Percentiles rank a stretch among this genome's conserved stretches.
Conservation (phyloP, 2,329 filamentous ascomycete species). For the Furcasterigmium sp. region DNA sequence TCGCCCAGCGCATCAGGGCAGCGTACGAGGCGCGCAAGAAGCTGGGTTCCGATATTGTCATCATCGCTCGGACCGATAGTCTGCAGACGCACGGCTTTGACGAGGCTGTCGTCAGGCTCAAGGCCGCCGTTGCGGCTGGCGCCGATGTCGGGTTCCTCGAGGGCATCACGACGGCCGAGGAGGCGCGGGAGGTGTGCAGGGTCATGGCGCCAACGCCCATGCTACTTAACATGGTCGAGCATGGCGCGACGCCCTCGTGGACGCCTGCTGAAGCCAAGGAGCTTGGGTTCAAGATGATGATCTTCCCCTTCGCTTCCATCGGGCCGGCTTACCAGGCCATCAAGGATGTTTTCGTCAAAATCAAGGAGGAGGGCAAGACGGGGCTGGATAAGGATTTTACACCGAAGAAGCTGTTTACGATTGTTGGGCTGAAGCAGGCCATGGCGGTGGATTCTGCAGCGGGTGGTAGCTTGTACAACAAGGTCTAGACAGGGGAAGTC, state of each 20-base stretch:
- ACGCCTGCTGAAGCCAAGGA: slow-evolving; percentile 45
- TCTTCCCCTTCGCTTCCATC: slow-evolving; percentile 47
- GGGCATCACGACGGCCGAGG: slow-evolving; percentile 45
- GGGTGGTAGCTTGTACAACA: slow-evolving; percentile 6
- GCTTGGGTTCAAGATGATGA: slow-evolving; percentile 54
- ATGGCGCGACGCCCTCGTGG: slow-evolving; percentile 49
- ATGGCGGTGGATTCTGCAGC: slow-evolving; percentile 38
- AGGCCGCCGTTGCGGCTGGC: slow-evolving; percentile 44
- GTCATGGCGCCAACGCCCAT: slow-evolving; percentile 44
- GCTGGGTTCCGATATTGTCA: slow-evolving; percentile 50
- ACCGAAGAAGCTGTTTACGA: slow-evolving; percentile 42
- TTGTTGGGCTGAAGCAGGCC: slow-evolving; percentile 44
- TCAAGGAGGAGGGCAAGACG: slow-evolving; percentile 29
- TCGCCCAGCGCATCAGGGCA: slow-evolving; percentile 50
- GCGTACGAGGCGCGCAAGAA: slow-evolving; percentile 43
- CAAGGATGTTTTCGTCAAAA: slow-evolving; percentile 24
- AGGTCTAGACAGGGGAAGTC: slow-evolving; percentile 8
- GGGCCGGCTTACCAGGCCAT: slow-evolving; percentile 40
- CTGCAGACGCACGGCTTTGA: slow-evolving; percentile 52
- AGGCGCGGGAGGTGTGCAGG: slow-evolving; percentile 39
- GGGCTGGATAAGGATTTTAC: slow-evolving; percentile 37
- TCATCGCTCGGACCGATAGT: slow-evolving; percentile 61
- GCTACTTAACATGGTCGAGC: slow-evolving; percentile 53
- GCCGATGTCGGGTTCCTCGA: slow-evolving; percentile 59
- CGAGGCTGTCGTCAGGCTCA: slow-evolving; percentile 45